Conservation (phyloP, 1,139 yeast species). For the Magnusiomyces magnusii region DNA sequence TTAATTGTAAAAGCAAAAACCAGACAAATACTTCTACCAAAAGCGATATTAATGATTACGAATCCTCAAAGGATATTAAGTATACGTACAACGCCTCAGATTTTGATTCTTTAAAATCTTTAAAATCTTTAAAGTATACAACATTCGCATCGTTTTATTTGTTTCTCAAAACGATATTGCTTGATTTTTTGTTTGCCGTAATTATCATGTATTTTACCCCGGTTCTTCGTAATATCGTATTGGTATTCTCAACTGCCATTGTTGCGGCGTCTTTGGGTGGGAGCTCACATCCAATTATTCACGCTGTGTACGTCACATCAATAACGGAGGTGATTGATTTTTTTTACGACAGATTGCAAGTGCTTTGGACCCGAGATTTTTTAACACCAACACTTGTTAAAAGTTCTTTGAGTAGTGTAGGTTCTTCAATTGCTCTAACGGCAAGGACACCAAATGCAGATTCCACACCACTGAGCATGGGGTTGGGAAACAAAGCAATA, state of each 20-base stretch:
- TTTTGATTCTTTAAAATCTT: constrained; percentile 7
- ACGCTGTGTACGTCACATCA: constrained; percentile 31
- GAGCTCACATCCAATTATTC: constrained; percentile 26
- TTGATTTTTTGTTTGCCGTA: constrained; percentile 23
- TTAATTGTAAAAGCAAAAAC: neutral
- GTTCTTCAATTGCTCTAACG: neutral
- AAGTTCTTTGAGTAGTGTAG: neutral
- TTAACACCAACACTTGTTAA: neutral
- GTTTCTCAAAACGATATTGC: constrained; percentile 17
- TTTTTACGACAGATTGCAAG: constrained; percentile 18
- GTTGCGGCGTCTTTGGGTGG: constrained; percentile 34
- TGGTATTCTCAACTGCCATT: constrained; percentile 32
- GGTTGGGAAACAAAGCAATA: neutral
- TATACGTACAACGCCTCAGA: too few relatives aligned
- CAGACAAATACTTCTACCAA: constrained; percentile 1
- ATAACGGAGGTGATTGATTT: constrained; percentile 25
- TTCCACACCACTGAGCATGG: neutral
- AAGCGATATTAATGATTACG: constrained; percentile 3
- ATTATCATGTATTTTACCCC: constrained; percentile 25
- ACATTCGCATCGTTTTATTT: neutral
- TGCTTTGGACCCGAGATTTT: neutral
- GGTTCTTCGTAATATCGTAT: constrained; percentile 22
- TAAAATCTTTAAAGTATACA: constrained; percentile 7
- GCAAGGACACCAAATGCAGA: neutral
- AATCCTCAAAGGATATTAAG: neutral